Base-by-base conservation (phyloP, 441 rosid genomes). In the Sinapis alba region DNA sequence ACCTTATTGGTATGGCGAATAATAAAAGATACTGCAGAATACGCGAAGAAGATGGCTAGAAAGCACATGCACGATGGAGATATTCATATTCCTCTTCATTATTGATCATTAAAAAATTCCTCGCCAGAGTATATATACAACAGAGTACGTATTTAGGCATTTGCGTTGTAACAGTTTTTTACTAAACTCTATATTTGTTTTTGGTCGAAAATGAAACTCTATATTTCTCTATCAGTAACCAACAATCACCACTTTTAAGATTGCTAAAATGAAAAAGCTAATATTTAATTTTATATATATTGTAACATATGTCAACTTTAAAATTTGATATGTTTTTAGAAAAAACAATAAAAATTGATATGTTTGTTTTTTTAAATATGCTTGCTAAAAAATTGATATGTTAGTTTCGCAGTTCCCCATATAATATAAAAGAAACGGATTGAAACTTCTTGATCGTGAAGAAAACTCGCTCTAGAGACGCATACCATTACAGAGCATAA, bases 21-120 rank as follows among this genome's bases (percentile, higher is more conserved):
- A 36, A 68, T 61, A 62, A 62, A 62, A 76, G 50, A 62, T 53
- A 3, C 34, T 8, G 24, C 62, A 60, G 28, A 61, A 51, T 50
- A 62, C 58, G 58, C 68, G 32, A 69, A 63, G 79, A 76, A 62
- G 53, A 63, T 19, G 54, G 70, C 36, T 26, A 41, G 65, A 69
- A 59, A 20, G 75, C 79, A 76, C 75, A 76, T 76, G 79, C 70
- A 54, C 50, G 38, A 54, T 69, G 26, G 23, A 63, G 3, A 67
- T 53, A 9, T 36, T 26, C 53, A 24, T 59, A 34, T 62, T 51
- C 68, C 13, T 67, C 32, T 68, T 69, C 38, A 11, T 56, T 63
- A 62, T 69, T 56, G 57, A 62, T 62, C 50, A 61, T 27, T 62
- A 27, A 13, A 75, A 67, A 36, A 28, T 15, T 13, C 4, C 6